Base-by-base conservation (phyloP, 129 eudicot genomes). In the Cynara cardunculus region DNA sequence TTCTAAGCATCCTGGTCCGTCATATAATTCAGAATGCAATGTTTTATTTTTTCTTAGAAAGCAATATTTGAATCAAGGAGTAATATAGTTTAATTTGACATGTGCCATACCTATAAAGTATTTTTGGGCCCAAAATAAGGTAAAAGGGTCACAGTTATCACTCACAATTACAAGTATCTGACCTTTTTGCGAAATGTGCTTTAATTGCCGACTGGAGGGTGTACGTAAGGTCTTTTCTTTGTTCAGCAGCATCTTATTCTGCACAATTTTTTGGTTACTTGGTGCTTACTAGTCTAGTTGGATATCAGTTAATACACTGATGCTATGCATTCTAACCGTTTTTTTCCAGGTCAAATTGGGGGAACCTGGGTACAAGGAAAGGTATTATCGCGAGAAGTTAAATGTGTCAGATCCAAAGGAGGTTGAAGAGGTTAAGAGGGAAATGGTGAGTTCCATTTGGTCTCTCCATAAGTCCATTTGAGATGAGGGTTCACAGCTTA, bases 341-440 rank as follows among this genome's bases (percentile, higher is more conserved):
- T 1, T 27, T 30, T 62, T 25, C 80, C 94, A 95, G 99, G 89
- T 95, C 76, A 95, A 88, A 82, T 77, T 95, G 74, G 97, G 97
- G 87, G 97, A 95, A 87, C 97, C 99, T 76, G 97, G 97, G 74
- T 95, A 92, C 78, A 95, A 92, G 84, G 97, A 92, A 79, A 89
- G 99, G 87, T 95, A 95, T 82, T 95, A 95, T 85, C 76, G 61
- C 4, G 97, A 92, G 91, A 95, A 95, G 85, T 95, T 95, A 78
- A 90, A 85, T 82, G n/a, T 86, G 64, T 83, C 97, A 21, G 87
- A 84, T 56, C 86, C 94, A 2, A 85, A 84, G 81, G 89, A 89
- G 82, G 80, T 95, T 46, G 91, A 88, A 80, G 91, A 92, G 83
- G 87, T 89, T 39, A 89, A 87, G 85, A 80, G 67, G 80, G 87